Base-by-base conservation (phyloP, 2,329 filamentous ascomycete species). In the Grosmannia clavigera region DNA sequence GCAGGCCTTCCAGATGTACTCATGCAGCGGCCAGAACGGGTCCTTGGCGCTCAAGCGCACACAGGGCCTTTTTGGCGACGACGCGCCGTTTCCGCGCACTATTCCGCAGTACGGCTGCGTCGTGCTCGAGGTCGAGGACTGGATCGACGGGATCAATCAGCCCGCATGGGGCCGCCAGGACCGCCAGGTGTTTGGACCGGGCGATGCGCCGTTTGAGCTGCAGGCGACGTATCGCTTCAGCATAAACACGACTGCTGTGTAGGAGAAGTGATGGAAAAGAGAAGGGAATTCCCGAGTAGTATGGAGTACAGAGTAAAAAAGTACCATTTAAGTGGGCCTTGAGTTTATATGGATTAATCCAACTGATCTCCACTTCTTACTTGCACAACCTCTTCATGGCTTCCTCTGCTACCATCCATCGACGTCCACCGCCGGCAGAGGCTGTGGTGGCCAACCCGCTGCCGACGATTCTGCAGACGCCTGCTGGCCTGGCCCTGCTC, bases 141-240 rank as follows among this genome's bases (percentile, higher is more conserved):
- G 85, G 82, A 95, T 96, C 68, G 92, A 95, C 70, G 91, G 81
- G 31, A 94, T 97, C 74, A 96, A 96, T 74, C 82, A 95, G 67
- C 92, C 92, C 0, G 82, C 90, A 72, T 96, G 92, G 92, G 84
- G 84, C 61, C 82, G 92, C 60, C 73, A 77, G 55, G 69, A 68
- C 59, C 84, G 79, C 73, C 83, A 86, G 68, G 74, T 87, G 62
- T 86, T 74, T 66, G 77, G 73, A 35, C 84, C 84, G 0, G 82
- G 78, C 10, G 81, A 76, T 59, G 79, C 79, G 63, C 81, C 81
- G 3, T 86, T 83, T 68, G 77, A 82, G n/a, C 72, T 86, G 64
- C 76, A 83, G 72, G 83, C 83, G 4, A 81, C 75, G 64, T 86
- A 85, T 68, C 71, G 72, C 59, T 87, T 87, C 66, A 81, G 77